Base-by-base conservation (phyloP, 805 yeast species). In the Starmerella riodocensis region DNA sequence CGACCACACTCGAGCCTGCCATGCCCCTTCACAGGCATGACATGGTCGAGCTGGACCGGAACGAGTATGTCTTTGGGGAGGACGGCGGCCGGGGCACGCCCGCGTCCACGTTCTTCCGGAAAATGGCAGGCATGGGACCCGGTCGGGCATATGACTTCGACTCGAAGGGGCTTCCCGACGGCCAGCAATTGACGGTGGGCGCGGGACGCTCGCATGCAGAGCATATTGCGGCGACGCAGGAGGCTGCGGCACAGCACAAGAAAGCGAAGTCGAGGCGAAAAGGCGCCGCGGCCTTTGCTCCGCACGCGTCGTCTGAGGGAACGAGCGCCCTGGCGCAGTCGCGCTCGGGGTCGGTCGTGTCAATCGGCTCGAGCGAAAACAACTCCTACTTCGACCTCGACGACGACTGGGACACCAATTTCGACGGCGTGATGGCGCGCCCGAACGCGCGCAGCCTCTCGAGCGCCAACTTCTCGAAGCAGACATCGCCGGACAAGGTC, bases 401-500 rank as follows among this genome's bases (percentile, higher is more conserved):
- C 56, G 93, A 81, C 50, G 95, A 84, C 58, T 85, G 95, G 95
- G 88, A 84, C 57, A 93, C 88, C 11, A 78, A 75, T 32, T 75
- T 71, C 40, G 73, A 70, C 29, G 25, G 43, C 5, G 53, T 53
- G 26, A 51, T 53, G 36, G 47, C 57, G 22, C 41, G 27, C 27
- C 40, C 36, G 11, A 25, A 6, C 5, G 40, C 52, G 41, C 24
- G 43, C 37, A 32, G 37, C 40, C 39, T 46, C 42, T 29, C 42
- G 39, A 28, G 42, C 29, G 28, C 45, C 17, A 19, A 32, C 16
- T 37, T 37, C 18, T 23, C 42, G 6, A n/a, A 20, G 23, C 35
- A 16, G 11, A 34, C 21, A 24, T 8, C 42, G 14, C 35, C 37
- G n/a, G 39, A 38, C 16, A 17, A 18, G 30, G 22, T 39, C 9